phyloP scores from a whole-genome alignment of 371 early-diverging fungal species.

The Synchytrium microbalum region DNA sequence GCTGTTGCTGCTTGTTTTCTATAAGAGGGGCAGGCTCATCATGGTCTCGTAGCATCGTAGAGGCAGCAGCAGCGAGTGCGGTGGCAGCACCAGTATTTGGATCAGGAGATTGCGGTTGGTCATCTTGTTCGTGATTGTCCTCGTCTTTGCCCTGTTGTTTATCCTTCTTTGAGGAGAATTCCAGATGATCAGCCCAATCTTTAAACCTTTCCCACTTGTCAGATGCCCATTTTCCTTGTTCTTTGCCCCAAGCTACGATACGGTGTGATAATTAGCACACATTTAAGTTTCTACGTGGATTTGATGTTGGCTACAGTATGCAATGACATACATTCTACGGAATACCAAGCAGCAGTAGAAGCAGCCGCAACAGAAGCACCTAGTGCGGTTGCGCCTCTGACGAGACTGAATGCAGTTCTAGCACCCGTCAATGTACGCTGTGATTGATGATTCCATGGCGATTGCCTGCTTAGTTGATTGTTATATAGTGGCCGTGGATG shows the following conservation, averaged over 20 bases:
- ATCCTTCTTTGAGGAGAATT: neutral
- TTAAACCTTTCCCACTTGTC: neutral
- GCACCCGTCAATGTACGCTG: neutral
- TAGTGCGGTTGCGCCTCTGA: neutral
- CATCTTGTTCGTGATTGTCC: neutral
- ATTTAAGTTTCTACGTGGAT: no score
- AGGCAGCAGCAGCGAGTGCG: neutral
- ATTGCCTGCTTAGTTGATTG: neutral
- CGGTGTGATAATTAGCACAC: no score
- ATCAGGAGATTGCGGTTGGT: neutral
- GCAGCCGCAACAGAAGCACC: neutral
- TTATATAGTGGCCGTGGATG: no score
- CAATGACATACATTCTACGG: neutral
- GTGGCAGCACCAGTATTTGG: neutral
- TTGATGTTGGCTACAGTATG: no score
- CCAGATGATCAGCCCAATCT: neutral
- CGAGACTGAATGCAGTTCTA: neutral
- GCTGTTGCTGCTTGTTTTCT: neutral
- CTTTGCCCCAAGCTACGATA: constrained; percentile 12
- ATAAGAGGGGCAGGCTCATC: neutral
- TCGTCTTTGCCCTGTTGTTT: neutral
- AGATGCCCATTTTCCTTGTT: neutral
- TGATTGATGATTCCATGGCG: neutral
- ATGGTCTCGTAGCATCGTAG: neutral
- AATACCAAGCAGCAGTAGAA: neutral